Conservation (phyloP, 129 eudicot genomes). For the Centella asiatica region DNA sequence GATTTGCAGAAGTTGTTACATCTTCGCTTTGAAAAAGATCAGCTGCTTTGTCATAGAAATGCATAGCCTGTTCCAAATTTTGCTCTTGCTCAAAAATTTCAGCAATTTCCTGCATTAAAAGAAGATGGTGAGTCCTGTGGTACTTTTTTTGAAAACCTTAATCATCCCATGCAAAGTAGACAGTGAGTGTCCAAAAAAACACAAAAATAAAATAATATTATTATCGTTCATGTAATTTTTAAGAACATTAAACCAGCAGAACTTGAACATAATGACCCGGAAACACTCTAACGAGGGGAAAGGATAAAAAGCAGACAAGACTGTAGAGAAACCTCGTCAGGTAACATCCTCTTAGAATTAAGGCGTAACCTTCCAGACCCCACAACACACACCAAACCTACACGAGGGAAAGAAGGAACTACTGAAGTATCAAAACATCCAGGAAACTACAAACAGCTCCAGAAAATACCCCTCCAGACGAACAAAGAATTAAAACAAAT, state of each 20-base stretch:
- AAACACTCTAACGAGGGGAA: neutral
- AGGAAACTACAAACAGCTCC: neutral
- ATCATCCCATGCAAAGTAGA: neutral
- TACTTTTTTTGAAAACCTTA: neutral
- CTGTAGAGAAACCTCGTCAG: neutral
- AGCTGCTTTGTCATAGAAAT: constrained; percentile 61
- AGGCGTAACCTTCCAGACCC: too few relatives aligned
- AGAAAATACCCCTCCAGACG: too few relatives aligned
- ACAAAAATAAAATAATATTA: too few relatives aligned
- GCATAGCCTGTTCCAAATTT: constrained; percentile 54
- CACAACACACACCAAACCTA: neutral
- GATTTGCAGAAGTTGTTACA: constrained; percentile 65
- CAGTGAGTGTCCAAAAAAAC: too few relatives aligned
- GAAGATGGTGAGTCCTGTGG: neutral
- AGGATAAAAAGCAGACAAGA: too few relatives aligned
- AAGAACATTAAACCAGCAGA: neutral
- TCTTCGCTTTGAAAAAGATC: constrained; percentile 76
- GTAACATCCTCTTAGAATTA: neutral
- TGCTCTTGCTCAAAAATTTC: constrained; percentile 59
- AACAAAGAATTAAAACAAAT: too few relatives aligned
- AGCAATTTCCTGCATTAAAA: constrained; percentile 51
- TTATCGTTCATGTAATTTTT: too few relatives aligned
- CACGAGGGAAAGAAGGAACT: neutral
- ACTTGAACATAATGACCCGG: too few relatives aligned
- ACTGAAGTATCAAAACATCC: neutral